phyloP scores from a whole-genome alignment of 192 early-diverging fungal genomes.

The Entomortierella parvispora region DNA sequence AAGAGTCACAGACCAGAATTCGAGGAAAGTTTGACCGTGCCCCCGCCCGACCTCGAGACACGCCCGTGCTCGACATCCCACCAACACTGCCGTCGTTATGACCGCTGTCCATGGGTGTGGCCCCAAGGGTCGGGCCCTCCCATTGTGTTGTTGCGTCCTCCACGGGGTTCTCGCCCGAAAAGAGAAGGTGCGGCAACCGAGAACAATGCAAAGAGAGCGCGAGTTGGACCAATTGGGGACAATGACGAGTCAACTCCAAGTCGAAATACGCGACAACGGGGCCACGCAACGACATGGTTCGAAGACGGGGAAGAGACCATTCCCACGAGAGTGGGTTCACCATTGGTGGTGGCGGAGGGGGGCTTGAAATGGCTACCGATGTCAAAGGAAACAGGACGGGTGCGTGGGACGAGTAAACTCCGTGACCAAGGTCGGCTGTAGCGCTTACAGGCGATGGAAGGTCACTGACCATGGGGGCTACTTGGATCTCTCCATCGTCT shows the following conservation, averaged over 20 bases:
- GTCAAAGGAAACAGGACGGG: not conserved
- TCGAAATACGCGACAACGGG: constrained; percentile 31
- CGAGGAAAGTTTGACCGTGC: constrained; percentile 4
- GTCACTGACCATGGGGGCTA: no score
- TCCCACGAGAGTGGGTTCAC: constrained; percentile 18
- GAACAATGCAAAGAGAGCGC: constrained; percentile 35
- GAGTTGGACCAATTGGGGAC: constrained; percentile 28
- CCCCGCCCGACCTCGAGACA: not conserved
- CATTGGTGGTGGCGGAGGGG: not conserved
- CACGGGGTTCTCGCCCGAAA: not conserved
- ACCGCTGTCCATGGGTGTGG: no score
- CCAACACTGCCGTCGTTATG: no score
- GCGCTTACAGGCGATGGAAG: no score
- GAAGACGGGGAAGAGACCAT: constrained; percentile 20
- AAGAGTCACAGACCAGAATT: constrained; percentile 32
- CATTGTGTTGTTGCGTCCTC: not conserved
- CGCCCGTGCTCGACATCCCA: no score
- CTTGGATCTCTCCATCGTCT: no score
- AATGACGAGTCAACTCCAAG: constrained; percentile 22
- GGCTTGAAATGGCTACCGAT: not conserved
- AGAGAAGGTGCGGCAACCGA: constrained; percentile 23
- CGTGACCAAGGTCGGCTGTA: no score
- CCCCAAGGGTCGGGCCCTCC: no score
- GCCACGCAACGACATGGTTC: constrained; percentile 29
- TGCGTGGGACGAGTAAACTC: no score